These are phyloP conservation scores for Mrakia frigida DNA, from an alignment of 768 basidiomycete species.

Conservation along the genomic window DNA sequence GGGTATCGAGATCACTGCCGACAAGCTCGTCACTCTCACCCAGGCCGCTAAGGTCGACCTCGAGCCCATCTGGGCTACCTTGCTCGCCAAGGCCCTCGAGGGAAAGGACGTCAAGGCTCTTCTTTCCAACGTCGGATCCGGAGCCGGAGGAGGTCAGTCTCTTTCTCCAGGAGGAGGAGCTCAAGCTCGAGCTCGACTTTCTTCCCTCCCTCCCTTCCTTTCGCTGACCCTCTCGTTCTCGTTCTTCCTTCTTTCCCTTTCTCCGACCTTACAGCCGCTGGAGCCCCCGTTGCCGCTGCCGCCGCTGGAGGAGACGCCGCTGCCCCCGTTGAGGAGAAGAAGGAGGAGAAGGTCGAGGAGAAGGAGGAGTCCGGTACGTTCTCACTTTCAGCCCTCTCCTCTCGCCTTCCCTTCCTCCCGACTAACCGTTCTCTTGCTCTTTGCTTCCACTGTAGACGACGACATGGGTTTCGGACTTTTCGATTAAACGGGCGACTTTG, in stretches of 20 bases:
- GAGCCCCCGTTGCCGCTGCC: slow-evolving; percentile 52
- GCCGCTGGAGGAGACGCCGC: slow-evolving; percentile 57
- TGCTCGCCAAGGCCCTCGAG: slow-evolving; percentile 96
- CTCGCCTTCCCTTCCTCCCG: no score
- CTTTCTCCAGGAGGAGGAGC: neutral
- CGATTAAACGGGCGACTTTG: no score
- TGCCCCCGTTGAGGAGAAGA: slow-evolving; percentile 66
- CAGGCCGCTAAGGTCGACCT: slow-evolving; percentile 75
- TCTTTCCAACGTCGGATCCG: slow-evolving; percentile 87
- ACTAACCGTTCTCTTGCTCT: no score
- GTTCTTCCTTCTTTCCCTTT: neutral
- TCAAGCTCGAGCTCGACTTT: neutral
- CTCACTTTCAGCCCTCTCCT: no score
- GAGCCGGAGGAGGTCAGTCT: slow-evolving; percentile 69
- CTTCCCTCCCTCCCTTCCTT: neutral
- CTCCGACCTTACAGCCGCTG: slow-evolving; percentile 67
- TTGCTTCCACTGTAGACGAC: no score
- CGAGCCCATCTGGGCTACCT: slow-evolving; percentile 94
- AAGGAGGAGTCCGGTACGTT: slow-evolving; percentile 62
- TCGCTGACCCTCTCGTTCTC: no score
- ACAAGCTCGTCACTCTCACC: slow-evolving; percentile 85
- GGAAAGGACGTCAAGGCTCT: slow-evolving; percentile 97
- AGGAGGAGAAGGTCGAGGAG: slow-evolving; percentile 62
- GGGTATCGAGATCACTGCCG: slow-evolving; percentile 93
- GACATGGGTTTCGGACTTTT: no score